phyloP scores from a whole-genome alignment of 129 eudicot species.

The Logfia minima region DNA sequence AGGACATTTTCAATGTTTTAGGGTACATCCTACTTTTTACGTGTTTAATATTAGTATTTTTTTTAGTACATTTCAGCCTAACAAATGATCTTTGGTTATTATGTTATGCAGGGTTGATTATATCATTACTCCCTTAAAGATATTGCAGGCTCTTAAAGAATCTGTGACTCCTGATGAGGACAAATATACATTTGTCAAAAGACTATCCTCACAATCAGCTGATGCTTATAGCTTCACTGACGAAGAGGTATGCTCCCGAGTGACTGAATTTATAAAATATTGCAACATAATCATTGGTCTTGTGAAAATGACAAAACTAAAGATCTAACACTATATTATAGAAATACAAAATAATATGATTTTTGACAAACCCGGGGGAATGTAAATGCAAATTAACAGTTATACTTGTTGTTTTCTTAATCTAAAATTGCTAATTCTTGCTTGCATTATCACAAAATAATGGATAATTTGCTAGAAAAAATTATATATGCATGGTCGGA shows the following conservation, averaged over 20 bases:
- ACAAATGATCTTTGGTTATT: constrained; percentile 7
- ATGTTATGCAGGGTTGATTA: constrained; percentile 78
- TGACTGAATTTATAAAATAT: constrained; percentile 9
- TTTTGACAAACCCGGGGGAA: not conserved
- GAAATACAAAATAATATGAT: not conserved
- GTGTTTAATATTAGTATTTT: not conserved
- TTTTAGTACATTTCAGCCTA: not conserved
- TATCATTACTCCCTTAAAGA: constrained; percentile 86
- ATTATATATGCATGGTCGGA: not conserved
- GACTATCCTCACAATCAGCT: constrained; percentile 83
- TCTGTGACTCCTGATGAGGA: constrained; percentile 88
- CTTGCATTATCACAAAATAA: no score
- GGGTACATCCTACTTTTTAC: constrained; percentile 46
- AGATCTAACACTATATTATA: not conserved
- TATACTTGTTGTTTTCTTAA: no score
- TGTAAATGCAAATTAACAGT: not conserved
- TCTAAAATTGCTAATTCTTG: no score
- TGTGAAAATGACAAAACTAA: not conserved
- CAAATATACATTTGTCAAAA: constrained; percentile 68
- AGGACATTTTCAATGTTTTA: constrained; percentile 77
- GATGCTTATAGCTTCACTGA: constrained; percentile 68
- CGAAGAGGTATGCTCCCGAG: constrained; percentile 66
- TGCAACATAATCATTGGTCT: not conserved
- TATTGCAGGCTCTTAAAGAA: constrained; percentile 88
- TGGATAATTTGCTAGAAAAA: not conserved